Conservation (phyloP, 2,329 filamentous ascomycete genomes). For the Blastomyces silverae region DNA sequence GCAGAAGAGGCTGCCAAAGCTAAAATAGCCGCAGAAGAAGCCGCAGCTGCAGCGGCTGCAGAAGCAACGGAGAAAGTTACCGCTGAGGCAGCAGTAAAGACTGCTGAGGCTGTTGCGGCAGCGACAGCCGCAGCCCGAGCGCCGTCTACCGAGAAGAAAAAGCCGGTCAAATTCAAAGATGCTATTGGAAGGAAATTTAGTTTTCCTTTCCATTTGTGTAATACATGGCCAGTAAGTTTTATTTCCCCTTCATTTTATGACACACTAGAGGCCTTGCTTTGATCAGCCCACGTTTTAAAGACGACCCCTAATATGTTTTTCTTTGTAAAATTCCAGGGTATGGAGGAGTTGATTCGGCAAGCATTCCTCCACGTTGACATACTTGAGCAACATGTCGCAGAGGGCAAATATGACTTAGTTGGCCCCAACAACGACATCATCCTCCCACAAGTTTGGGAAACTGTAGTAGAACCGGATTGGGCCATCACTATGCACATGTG, state of each 20-base stretch:
- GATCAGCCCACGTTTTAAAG: not conserved
- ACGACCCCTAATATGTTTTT: not conserved
- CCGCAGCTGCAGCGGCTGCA: conserved; percentile 34
- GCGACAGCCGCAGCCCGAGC: conserved; percentile 29
- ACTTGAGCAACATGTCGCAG: conserved; percentile 66
- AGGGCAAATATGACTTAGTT: conserved; percentile 73
- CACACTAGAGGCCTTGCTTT: not conserved
- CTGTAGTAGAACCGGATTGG: conserved; percentile 72
- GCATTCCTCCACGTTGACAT: conserved; percentile 73
- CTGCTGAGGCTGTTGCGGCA: conserved; percentile 30
- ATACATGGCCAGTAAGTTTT: conserved; percentile 67
- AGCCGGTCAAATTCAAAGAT: conserved; percentile 83
- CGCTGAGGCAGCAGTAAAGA: conserved; percentile 30
- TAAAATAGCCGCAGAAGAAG: conserved; percentile 35
- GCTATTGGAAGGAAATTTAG: conserved; percentile 86
- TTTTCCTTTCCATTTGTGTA: conserved; percentile 80
- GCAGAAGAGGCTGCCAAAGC: conserved; percentile 41
- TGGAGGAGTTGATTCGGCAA: conserved; percentile 80
- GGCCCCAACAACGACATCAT: conserved; percentile 78
- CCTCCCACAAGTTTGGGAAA: conserved; percentile 73
- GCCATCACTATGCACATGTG: conserved; percentile 62
- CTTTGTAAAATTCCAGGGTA: conserved; percentile 50
- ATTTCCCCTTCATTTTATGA: not conserved
- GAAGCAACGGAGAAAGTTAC: conserved; percentile 31
- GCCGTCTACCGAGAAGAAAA: conserved; percentile 54